Base-by-base conservation (phyloP, 1,139 yeast species). In the Yamadazyma atlantica region DNA sequence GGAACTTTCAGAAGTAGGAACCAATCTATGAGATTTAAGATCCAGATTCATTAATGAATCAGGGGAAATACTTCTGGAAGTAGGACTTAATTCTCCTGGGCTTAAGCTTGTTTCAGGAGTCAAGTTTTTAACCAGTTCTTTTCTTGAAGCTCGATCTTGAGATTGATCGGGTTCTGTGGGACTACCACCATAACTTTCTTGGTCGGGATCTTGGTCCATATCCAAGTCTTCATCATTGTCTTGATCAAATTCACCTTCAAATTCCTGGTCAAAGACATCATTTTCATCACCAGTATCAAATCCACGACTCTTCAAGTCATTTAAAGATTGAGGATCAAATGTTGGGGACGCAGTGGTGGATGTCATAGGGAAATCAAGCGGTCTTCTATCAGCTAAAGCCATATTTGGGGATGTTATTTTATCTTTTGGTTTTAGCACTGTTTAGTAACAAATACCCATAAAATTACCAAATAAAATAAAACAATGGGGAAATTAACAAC, bases 351-450 rank as follows among this genome's bases (percentile, higher is more conserved):
- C 41, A 22, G 74, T 62, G 13, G 70, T 64, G 15, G 70, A 58
- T 39, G 62, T 48, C 34, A 66, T 65, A 26, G 73, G 65, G 43
- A 70, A 58, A 35, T 72, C 75, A 44, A 73, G 66, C 33, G 80
- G 79, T 69, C 79, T 71, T 73, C 78, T 73, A 52, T 74, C 78
- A 49, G 80, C 78, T 62, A 75, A 66, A 41, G 80, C 80, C 80
- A 75, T 75, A n/a, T n/a, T n/a, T n/a, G n/a, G n/a, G n/a, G n/a
- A n/a, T 35, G n/a, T 28, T 8, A 23, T 23, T 23, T 4, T 23
- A 10, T 23, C 5, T 23, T 5, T 10, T 7, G 11, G 9, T 19
- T n/a, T 23, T n/a, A 23, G 11, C 8, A 19, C 22, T 19, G 22
- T 6, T 28, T 28, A 28, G 21, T 4, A 4, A 28, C 8, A 28